Evolutionary conservation across 192 early-diverging fungal species (phyloP).

Genomic region (Paraglomus brasilianum): DNA sequence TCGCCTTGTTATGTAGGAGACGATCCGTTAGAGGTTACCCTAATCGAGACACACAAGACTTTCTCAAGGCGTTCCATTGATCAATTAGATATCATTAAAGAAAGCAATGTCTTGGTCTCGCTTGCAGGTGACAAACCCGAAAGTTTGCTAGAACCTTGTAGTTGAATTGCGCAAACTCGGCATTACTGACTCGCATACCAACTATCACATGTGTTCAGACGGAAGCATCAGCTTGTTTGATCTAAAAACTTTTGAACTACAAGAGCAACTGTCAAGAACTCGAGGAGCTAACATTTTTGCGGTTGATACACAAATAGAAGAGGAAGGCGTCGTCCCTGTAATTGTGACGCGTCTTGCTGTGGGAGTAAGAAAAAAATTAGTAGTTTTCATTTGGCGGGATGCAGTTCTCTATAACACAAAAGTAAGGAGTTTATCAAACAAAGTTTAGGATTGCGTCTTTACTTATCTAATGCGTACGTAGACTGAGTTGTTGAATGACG

Average conservation of each 20-base stretch:
- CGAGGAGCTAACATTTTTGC: constrained; percentile 76
- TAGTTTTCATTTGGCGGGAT: constrained; percentile 76
- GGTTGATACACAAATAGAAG: constrained; percentile 66
- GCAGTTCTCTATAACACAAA: constrained; percentile 68
- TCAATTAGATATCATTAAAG: constrained; percentile 73
- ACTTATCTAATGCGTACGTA: neutral
- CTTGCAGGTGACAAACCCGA: constrained; percentile 49
- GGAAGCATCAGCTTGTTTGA: constrained; percentile 72
- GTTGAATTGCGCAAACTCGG: neutral
- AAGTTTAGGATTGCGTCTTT: neutral
- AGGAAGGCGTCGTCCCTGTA: constrained; percentile 50
- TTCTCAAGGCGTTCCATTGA: constrained; percentile 72
- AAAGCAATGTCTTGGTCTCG: constrained; percentile 68
- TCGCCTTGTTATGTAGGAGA: constrained; percentile 38
- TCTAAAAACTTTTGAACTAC: constrained; percentile 64
- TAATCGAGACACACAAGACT: constrained; percentile 63
- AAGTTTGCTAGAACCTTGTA: neutral
- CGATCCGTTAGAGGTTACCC: constrained; percentile 52
- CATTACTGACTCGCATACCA: neutral
- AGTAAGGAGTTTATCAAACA: constrained; percentile 26
- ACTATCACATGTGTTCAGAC: constrained; percentile 46
- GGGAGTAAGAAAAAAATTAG: constrained; percentile 65
- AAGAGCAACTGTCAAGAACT: constrained; percentile 67
- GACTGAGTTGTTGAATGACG: neutral
- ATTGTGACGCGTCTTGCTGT: constrained; percentile 74